Percentiles rank a stretch among this genome's conserved stretches.
These are phyloP conservation scores for Echinochloa phyllopogon DNA, from an alignment of 176 grass and related monocot genomes.

Conservation along the genomic window DNA sequence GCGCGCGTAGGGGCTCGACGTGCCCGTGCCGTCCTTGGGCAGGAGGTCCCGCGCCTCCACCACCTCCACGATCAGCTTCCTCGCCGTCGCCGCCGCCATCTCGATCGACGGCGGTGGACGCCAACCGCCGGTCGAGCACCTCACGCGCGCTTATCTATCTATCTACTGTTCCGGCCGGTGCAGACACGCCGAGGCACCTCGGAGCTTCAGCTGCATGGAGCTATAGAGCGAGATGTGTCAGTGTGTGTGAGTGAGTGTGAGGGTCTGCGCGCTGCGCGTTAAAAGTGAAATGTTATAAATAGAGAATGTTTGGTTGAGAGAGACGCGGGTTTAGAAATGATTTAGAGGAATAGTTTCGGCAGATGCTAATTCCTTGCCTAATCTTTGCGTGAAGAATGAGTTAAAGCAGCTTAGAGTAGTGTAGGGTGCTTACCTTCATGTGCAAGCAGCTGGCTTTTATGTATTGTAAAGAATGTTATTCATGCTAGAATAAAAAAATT, in stretches of 20 bases:
- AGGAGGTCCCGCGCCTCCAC: constrained; percentile 83
- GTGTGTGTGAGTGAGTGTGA: too few species aligned
- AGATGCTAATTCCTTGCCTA: constrained; percentile 6
- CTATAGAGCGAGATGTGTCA: constrained; percentile 15
- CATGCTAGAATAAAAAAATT: background rate
- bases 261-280: background rate
- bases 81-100: constrained; percentile 51
- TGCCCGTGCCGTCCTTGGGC: constrained; percentile 85
- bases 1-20: constrained; percentile 88
- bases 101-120: background rate
- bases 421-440: constrained; percentile 59
- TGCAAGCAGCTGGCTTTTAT: constrained; percentile 31
- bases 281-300: background rate
- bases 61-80: constrained; percentile 96
- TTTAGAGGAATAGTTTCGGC: constrained; percentile 10
- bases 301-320: background rate
- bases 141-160: background rate
- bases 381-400: constrained; percentile 25
- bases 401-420: constrained; percentile 1
- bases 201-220: constrained; percentile 34
- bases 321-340: background rate
- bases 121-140: background rate
- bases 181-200: constrained; percentile 7
- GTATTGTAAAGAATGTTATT: background rate
- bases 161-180: background rate